Evolutionary conservation across 176 grass and related monocot species (phyloP).

Genomic region (Rhynchospora pubera): DNA sequence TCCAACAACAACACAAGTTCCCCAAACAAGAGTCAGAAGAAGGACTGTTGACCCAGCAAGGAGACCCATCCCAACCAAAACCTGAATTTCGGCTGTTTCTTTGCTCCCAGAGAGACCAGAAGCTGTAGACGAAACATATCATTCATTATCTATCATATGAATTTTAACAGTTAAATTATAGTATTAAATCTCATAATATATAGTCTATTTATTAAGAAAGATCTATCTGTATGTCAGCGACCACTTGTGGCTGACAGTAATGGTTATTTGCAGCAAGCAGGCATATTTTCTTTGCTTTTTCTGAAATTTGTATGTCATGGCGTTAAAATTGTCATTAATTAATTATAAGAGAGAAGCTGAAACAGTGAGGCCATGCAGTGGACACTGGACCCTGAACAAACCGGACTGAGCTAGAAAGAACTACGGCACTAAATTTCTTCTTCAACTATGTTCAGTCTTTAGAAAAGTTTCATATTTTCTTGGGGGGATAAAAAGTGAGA

Average conservation of each 20-base stretch:
- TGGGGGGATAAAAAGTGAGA: background rate
- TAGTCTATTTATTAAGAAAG: background rate
- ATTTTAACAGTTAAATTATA: background rate
- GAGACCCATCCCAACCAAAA: conserved; percentile 91
- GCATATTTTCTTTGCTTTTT: background rate
- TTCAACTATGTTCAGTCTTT: background rate
- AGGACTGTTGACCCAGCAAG: conserved; percentile 81
- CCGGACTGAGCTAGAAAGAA: too few species aligned
- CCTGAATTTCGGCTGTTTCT: conserved; percentile 86
- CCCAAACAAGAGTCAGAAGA: conserved; percentile 88
- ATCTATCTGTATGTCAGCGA: background rate
- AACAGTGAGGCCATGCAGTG: too few species aligned
- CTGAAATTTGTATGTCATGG: too few species aligned
- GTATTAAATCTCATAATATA: background rate
- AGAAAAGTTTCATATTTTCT: background rate
- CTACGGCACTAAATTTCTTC: too few species aligned
- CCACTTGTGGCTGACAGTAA: background rate
- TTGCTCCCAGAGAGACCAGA: conserved; percentile 84
- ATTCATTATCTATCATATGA: background rate
- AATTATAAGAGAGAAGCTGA: too few species aligned
- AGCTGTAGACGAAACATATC: conserved; percentile 33
- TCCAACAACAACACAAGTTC: conserved; percentile 77
- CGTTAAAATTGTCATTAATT: too few species aligned
- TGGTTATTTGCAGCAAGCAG: too few species aligned
- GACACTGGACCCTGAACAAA: too few species aligned